A percentile compares a stretch with the other conserved stretches of the same genome.
These are phyloP conservation scores for Poa pratensis DNA, from an alignment of 176 grass and related monocot genomes.

Conservation along the genomic window DNA sequence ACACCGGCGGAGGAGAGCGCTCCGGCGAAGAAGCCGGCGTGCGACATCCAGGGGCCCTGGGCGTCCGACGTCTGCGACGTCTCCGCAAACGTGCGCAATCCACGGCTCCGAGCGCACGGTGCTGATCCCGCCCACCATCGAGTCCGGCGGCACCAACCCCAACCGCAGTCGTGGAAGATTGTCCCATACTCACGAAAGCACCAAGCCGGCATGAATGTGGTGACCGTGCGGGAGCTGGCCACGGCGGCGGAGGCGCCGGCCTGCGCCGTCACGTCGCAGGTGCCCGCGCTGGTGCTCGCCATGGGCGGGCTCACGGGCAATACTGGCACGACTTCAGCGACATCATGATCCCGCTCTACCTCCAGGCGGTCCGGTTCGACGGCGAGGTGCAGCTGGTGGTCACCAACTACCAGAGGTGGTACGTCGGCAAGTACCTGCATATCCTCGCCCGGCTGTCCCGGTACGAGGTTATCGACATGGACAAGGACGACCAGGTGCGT, in stretches of 20 bases:
- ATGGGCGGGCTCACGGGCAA: constrained; percentile 79
- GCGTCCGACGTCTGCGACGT: constrained; percentile 63
- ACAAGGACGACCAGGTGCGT: constrained; percentile 58
- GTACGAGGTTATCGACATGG: constrained; percentile 69
- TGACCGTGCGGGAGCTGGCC: constrained; percentile 60
- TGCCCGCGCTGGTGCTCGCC: constrained; percentile 74
- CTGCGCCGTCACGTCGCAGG: constrained; percentile 47
- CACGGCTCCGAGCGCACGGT: constrained; percentile 49
- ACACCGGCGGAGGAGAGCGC: not conserved
- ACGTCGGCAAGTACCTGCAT: too few species aligned
- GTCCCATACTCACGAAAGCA: constrained; percentile 71
- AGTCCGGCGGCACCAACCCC: constrained; percentile 49
- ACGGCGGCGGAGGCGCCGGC: constrained; percentile 30
- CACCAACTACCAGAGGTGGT: too few species aligned
- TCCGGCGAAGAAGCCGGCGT: constrained; percentile 57
- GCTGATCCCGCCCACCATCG: constrained; percentile 55
- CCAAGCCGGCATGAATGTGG: constrained; percentile 50
- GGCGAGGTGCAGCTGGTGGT: constrained; percentile 72
- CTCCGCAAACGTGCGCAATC: constrained; percentile 59
- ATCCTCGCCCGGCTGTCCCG: too few species aligned
- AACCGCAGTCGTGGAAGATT: constrained; percentile 67
- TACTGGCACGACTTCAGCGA: constrained; percentile 95
- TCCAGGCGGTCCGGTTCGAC: constrained; percentile 53
- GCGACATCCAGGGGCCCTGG: constrained; percentile 68
- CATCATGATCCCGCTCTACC: constrained; percentile 74